phyloP scores from a whole-genome alignment of 139 green algal species.

The Tetradesmus lagerheimii region DNA sequence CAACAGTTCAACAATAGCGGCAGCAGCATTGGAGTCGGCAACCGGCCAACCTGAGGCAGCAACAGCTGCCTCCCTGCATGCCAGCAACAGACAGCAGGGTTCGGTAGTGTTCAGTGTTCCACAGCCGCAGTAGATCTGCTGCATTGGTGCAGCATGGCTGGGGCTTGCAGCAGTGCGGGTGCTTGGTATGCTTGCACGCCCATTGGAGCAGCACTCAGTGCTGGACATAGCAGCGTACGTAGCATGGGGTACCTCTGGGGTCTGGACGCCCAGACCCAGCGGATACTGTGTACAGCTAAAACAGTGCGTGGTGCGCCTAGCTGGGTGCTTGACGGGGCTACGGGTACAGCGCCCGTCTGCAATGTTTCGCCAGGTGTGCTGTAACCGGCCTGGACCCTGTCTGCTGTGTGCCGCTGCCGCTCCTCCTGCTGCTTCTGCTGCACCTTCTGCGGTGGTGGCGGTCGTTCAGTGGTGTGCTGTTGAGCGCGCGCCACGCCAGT shows the following conservation, averaged over 20 bases:
- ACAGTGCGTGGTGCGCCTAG: no score
- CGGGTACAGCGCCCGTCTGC: no score
- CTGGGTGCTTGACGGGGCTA: no score
- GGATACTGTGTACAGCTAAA: no score
- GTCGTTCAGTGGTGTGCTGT: conserved; percentile 88
- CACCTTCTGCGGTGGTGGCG: background rate
- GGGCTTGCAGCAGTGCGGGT: background rate
- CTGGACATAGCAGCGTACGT: background rate
- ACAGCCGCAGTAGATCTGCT: background rate
- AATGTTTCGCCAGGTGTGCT: no score
- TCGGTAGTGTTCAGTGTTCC: background rate
- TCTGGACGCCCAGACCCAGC: no score
- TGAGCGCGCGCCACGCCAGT: conserved; percentile 82
- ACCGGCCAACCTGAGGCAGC: no score
- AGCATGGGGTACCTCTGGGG: no score
- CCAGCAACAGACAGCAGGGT: no score
- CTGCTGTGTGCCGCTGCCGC: background rate
- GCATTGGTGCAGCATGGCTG: background rate
- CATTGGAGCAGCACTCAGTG: background rate
- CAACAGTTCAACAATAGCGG: background rate
- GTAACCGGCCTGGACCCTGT: background rate
- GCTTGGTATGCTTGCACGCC: background rate
- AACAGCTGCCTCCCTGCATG: no score
- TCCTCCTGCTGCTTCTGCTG: background rate
- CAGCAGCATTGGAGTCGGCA: background rate